phyloP scores from a whole-genome alignment of 2,329 filamentous ascomycete species.

The Monosporascus sp. region DNA sequence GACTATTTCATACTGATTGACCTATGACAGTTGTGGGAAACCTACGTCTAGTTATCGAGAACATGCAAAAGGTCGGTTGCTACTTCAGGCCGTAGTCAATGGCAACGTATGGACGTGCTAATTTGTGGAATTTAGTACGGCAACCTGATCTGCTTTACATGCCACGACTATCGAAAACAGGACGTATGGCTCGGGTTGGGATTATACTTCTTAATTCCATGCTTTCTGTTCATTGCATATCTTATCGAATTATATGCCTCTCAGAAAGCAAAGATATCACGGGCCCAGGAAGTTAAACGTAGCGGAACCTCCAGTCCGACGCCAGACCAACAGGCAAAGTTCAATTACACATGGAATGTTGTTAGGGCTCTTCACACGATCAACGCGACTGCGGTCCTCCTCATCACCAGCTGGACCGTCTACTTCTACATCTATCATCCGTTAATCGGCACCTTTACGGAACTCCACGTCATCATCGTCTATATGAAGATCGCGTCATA shows the following conservation, averaged over 20 bases:
- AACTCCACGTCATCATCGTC: slow-evolving; percentile 89
- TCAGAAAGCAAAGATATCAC: slow-evolving; percentile 63
- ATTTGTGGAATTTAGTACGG: slow-evolving; percentile 66
- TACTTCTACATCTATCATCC: slow-evolving; percentile 92
- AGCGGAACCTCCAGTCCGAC: slow-evolving; percentile 48
- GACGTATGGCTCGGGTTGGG: slow-evolving; percentile 71
- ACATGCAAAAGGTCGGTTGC: slow-evolving; percentile 74
- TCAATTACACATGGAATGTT: slow-evolving; percentile 71
- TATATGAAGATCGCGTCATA: slow-evolving; percentile 97
- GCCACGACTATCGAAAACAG: slow-evolving; percentile 77
- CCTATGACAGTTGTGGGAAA: slow-evolving; percentile 75
- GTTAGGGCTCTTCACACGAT: slow-evolving; percentile 76
- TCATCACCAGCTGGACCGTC: slow-evolving; percentile 76
- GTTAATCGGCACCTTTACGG: slow-evolving; percentile 83
- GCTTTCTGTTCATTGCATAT: slow-evolving; percentile 85
- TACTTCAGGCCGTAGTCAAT: slow-evolving; percentile 4
- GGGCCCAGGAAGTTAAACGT: slow-evolving; percentile 46
- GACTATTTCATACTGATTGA: slow-evolving; percentile 5
- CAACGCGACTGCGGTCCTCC: slow-evolving; percentile 78
- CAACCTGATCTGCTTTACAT: slow-evolving; percentile 84
- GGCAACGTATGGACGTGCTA: slow-evolving; percentile 7
- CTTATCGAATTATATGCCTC: slow-evolving; percentile 83
- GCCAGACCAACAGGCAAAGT: slow-evolving; percentile 58
- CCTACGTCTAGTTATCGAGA: slow-evolving; percentile 89
- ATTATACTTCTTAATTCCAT: slow-evolving; percentile 83